Evolutionary conservation across 192 early-diverging fungal species (phyloP), one percentile per base, ranked within the genome.

Genomic region (Physocladia obscura): DNA sequence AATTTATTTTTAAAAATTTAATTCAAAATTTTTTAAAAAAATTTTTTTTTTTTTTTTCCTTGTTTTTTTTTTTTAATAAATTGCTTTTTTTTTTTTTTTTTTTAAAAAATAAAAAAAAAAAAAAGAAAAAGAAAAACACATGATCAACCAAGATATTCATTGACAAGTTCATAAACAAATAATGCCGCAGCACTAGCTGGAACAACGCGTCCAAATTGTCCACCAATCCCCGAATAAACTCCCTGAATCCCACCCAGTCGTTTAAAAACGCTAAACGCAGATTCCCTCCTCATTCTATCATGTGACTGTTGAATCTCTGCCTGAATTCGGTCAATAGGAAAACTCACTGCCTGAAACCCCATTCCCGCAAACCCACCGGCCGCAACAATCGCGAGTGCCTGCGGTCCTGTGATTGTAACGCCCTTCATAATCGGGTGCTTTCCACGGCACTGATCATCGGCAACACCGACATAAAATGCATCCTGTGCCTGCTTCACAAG

Each of bases 81-180:
- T 44, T 44, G 11, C n/a, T n/a, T 44, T 8, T 8, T 44, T 44
- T 44, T n/a, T 44, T 44, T n/a, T 44, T 13, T 44, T 44, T 44
- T 8, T n/a, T 44, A n/a, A 8, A 8, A 8, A 8, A 44, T 44
- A n/a, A 44, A 44, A 8, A 44, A 44, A 44, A 44, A 44, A n/a
- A n/a, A 13, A 13, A 8, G 8, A 13, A 44, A 44, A 13, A 44
- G n/a, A 44, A n/a, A n/a, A n/a, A n/a, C n/a, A n/a, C n/a, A 13
- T n/a, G 8, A 13, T 44, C 40, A 44, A 44, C 78, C 74, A 48
- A 79, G 40, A 74, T 80, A 75, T 26, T 59, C 57, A n/a, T 75
- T 77, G 26, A 77, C 74, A 0, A 85, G 35, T 58, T 85, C 84
- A 63, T 79, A 85, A 3, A 77, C 80, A 57, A 85, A 77, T 27